These are phyloP conservation scores for Rhodocollybia butyracea DNA, from an alignment of 768 basidiomycete genomes.

Conservation along the genomic window DNA sequence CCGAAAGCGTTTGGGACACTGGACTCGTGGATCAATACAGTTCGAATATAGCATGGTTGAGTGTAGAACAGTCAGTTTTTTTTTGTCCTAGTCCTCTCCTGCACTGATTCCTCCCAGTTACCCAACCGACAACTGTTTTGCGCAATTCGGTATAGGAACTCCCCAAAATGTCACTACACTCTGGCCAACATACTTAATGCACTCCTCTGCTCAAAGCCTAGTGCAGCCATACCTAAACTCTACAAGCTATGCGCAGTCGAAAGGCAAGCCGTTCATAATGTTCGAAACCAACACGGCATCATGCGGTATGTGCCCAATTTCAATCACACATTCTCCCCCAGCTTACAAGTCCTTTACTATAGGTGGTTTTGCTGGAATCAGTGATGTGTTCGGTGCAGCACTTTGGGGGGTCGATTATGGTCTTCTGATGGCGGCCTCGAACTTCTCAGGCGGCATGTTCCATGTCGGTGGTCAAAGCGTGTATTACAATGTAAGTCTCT, in stretches of 20 bases:
- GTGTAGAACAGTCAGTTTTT: conserved; percentile 38
- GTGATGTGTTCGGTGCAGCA: conserved; percentile 40
- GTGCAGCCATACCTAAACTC: conserved; percentile 52
- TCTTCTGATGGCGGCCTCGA: conserved; percentile 35
- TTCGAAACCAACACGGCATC: conserved; percentile 42
- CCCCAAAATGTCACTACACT: conserved; percentile 39
- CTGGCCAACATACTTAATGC: conserved; percentile 58
- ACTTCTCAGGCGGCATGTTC: conserved; percentile 27
- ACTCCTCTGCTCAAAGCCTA: conserved; percentile 47
- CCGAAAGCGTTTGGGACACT: conserved; percentile 32
- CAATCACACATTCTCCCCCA: background rate
- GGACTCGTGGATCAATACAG: conserved; percentile 32
- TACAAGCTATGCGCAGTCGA: conserved; percentile 33
- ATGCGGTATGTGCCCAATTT: conserved; percentile 23
- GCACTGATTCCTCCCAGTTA: background rate
- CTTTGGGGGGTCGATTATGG: conserved; percentile 41
- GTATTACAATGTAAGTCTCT: conserved; percentile 14
- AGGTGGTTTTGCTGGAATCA: conserved; percentile 38
- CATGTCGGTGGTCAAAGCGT: conserved; percentile 18
- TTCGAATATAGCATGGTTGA: conserved; percentile 25
- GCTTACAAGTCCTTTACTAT: conserved; percentile 5
- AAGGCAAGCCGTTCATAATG: conserved; percentile 33
- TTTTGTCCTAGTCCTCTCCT: background rate
- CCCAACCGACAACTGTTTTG: conserved; percentile 55
- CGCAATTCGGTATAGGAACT: conserved; percentile 34